Evolutionary conservation across 2,329 filamentous ascomycete species (phyloP).

Genomic region (Pseudocercospora pini-densiflorae): DNA sequence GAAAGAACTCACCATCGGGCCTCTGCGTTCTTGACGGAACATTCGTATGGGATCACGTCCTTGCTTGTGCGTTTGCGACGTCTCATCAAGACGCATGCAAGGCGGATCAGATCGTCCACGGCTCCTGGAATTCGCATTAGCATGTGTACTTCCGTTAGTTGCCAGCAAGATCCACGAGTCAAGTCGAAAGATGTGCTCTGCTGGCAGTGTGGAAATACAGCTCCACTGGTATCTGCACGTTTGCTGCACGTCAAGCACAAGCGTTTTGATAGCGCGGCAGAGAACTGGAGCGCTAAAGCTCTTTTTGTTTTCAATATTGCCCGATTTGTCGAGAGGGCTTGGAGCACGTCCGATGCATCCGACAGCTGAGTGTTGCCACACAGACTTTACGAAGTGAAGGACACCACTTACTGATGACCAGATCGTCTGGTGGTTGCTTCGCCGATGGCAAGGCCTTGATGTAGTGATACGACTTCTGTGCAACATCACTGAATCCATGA

Average conservation of each 20-base stretch:
- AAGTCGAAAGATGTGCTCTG: neutral
- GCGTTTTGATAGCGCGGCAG: slow-evolving; percentile 1
- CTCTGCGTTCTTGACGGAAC: slow-evolving; percentile 64
- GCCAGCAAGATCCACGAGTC: slow-evolving; percentile 5
- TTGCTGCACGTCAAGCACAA: slow-evolving; percentile 18
- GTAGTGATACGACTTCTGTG: slow-evolving; percentile 72
- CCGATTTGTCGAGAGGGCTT: neutral
- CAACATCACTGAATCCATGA: slow-evolving; percentile 75
- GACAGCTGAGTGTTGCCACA: neutral
- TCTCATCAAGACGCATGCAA: slow-evolving; percentile 68
- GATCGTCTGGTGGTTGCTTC: slow-evolving; percentile 60
- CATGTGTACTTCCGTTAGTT: slow-evolving; percentile 11
- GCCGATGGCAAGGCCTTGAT: slow-evolving; percentile 60
- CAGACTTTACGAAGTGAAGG: neutral
- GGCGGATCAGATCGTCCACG: slow-evolving; percentile 67
- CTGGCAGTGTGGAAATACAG: neutral
- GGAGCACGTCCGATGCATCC: neutral
- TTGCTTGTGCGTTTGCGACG: slow-evolving; percentile 50
- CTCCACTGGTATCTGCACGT: slow-evolving; percentile 4
- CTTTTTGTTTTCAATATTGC: slow-evolving; percentile 3
- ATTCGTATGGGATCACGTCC: slow-evolving; percentile 54
- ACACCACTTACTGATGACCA: slow-evolving; percentile 63
- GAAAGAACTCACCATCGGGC: slow-evolving; percentile 61
- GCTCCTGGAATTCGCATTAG: slow-evolving; percentile 54
- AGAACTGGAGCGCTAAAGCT: slow-evolving; percentile 12